Evolutionary conservation across 441 rosid species (phyloP).

Genomic region (Capsella rubella): DNA sequence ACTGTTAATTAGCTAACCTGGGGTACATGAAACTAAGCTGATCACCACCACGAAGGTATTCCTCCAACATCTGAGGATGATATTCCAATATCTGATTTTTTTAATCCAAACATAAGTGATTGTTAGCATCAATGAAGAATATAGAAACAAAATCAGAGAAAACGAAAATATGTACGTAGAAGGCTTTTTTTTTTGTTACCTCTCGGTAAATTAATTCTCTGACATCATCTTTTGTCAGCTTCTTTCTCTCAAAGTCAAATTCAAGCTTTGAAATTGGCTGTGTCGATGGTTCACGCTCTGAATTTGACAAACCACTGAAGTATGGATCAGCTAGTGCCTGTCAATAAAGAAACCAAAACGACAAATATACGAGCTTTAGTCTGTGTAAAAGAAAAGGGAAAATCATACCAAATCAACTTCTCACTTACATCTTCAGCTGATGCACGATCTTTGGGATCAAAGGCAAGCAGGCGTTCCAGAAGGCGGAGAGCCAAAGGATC

Average conservation of each 20-base stretch:
- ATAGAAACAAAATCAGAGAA: conserved; percentile 25
- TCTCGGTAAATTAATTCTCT: conserved; percentile 96
- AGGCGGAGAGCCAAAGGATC: conserved; percentile 89
- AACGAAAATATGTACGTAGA: conserved; percentile 18
- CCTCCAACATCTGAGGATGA: conserved; percentile 99
- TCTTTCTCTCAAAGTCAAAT: conserved; percentile 98
- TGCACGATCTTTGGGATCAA: conserved; percentile 99
- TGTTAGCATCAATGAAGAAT: conserved; percentile 27
- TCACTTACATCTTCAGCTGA: conserved; percentile 74
- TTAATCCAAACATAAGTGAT: conserved; percentile 13
- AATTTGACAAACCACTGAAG: conserved; percentile 81
- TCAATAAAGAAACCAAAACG: conserved; percentile 30
- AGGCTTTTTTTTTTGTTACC: conserved; percentile 51
- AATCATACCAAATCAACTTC: neutral
- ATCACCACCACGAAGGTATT: conserved; percentile 92
- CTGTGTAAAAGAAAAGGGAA: conserved; percentile 11
- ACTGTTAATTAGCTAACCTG: conserved; percentile 58
- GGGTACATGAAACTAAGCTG: conserved; percentile 99
- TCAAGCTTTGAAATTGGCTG: conserved; percentile 94
- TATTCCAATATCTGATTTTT: conserved; percentile 81
- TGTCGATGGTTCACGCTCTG: conserved; percentile 90
- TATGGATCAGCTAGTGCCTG: conserved; percentile 97
- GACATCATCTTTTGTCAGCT: conserved; percentile 90
- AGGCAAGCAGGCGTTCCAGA: conserved; percentile 83
- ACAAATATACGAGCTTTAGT: conserved; percentile 5